phyloP scores from a whole-genome alignment of 2,329 filamentous ascomycete genomes.

The Epichloe amarillans region DNA sequence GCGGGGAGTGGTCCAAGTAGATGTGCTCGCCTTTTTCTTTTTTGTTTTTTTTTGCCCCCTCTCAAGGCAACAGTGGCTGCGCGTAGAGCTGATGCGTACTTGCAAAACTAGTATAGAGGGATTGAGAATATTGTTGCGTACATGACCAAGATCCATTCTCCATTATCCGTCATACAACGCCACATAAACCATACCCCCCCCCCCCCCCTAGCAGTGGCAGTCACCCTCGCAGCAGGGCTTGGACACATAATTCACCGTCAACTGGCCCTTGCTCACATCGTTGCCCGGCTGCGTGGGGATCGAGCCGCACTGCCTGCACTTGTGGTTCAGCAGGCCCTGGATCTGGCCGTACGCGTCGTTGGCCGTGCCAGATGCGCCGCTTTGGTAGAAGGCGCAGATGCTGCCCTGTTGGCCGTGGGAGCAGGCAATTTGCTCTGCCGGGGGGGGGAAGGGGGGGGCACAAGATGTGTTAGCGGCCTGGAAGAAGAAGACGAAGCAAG shows the following conservation, averaged over 20 bases:
- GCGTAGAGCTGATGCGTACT: too few species aligned
- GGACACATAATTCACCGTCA: constrained; percentile 9
- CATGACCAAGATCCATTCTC: too few species aligned
- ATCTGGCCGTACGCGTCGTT: constrained; percentile 6
- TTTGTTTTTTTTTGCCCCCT: too few species aligned
- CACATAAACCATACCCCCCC: too few species aligned
- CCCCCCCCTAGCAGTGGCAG: constrained; percentile 5
- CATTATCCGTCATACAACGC: too few species aligned
- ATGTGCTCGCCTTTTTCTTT: not conserved
- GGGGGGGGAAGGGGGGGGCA: not conserved
- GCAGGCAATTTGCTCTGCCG: constrained; percentile 9
- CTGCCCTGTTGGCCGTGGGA: constrained; percentile 6
- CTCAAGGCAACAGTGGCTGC: too few species aligned
- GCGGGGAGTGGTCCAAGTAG: constrained; percentile 8
- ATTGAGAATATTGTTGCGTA: too few species aligned
- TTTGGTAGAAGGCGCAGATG: constrained; percentile 11
- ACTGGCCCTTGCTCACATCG: constrained; percentile 9
- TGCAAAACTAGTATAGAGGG: too few species aligned
- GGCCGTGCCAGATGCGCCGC: constrained; percentile 7
- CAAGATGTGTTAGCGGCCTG: too few species aligned
- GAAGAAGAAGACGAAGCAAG: too few species aligned
- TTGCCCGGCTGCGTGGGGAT: constrained; percentile 9
- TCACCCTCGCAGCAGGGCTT: constrained; percentile 8
- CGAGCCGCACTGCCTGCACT: constrained; percentile 8
- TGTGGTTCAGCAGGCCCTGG: constrained; percentile 7